Conservation (phyloP, 2,329 filamentous ascomycete genomes). For the Pseudogymnoascus sp. region DNA sequence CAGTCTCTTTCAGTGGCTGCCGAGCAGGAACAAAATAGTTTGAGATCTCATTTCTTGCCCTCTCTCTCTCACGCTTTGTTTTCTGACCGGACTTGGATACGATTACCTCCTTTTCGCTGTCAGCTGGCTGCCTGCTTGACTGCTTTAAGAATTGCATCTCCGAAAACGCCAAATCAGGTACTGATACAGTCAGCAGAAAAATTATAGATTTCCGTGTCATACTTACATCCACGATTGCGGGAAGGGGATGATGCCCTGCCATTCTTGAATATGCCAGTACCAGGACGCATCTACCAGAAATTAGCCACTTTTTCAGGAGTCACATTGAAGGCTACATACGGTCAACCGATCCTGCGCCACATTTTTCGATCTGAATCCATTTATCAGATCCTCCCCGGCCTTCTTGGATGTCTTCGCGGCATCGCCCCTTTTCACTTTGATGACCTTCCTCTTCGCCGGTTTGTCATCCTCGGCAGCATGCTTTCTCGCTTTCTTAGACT, state of each 20-base stretch:
- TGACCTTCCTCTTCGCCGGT: slow-evolving; percentile 15
- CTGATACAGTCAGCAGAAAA: slow-evolving; percentile 26
- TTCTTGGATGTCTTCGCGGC: slow-evolving; percentile 18
- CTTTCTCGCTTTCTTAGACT: slow-evolving; percentile 31
- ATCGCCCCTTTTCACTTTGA: slow-evolving; percentile 12
- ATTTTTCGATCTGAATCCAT: slow-evolving; percentile 46
- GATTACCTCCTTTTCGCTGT: slow-evolving; percentile 14
- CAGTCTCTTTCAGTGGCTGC: neutral
- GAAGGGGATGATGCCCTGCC: slow-evolving; percentile 30
- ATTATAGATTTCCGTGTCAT: neutral
- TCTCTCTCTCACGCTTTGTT: neutral
- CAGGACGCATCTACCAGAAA: slow-evolving; percentile 30
- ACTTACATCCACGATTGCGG: slow-evolving; percentile 31
- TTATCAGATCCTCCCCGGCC: slow-evolving; percentile 38
- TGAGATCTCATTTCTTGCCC: slow-evolving; percentile 6
- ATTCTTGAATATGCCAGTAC: slow-evolving; percentile 38
- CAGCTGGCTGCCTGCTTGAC: slow-evolving; percentile 16
- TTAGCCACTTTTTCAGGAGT: neutral
- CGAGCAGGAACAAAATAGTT: neutral
- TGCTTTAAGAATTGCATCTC: slow-evolving; percentile 38
- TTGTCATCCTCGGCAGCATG: slow-evolving; percentile 21
- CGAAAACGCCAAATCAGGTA: slow-evolving; percentile 45
- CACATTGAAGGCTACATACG: slow-evolving; percentile 28
- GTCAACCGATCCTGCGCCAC: slow-evolving; percentile 45
- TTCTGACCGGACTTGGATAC: neutral